Evolutionary conservation across 1,139 yeast genomes (phyloP), one percentile per base, ranked within the genome.

Genomic region (Suhomyces bolitotheri): DNA sequence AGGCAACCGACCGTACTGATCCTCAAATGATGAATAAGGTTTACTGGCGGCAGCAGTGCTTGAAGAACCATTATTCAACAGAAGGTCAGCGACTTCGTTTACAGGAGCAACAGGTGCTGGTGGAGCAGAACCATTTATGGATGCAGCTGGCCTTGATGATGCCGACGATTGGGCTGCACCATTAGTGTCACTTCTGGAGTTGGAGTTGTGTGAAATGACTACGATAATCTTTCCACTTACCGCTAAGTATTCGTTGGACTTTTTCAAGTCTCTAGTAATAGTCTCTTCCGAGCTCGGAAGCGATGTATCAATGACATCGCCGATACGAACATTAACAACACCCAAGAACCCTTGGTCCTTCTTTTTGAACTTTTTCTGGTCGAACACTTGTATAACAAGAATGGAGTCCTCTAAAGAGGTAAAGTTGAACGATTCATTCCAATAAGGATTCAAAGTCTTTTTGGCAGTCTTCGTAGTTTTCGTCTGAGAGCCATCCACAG

Each of bases 321-420:
- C 94, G 27, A 90, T 78, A 50, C 95, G 75, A 35, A 92, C 78
- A 62, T 92, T 94, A 41, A 94, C 94, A 14, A 92, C 98, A 40
- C 99, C 99, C 35, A 92, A 71, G 51, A 92, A 92, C n/a, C 98
- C 98, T 62, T 92, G 98, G 58, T 92, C 98, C 75, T 89, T 90
- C 81, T 89, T 89, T 60, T 92, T 92, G 68, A 92, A 92, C 64
- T 92, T 92, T 59, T 89, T 90, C 62, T 90, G 97, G 60, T 92
- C 98, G 63, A 94, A 92, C 11, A 92, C 94, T 61, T 92, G 98
- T 45, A 92, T 81, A 7, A 94, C 96, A 40, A 92, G 71, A 29
- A 90, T 87, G 13, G 95, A 84, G 50, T 86, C 85, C 53, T 89
- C 96, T 46, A 74, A 75, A 19, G 92, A 94, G 48, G 78, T 80